Base-by-base conservation (phyloP, 108 stramenopile genomes). In the Stephanodiscus minutulus region DNA sequence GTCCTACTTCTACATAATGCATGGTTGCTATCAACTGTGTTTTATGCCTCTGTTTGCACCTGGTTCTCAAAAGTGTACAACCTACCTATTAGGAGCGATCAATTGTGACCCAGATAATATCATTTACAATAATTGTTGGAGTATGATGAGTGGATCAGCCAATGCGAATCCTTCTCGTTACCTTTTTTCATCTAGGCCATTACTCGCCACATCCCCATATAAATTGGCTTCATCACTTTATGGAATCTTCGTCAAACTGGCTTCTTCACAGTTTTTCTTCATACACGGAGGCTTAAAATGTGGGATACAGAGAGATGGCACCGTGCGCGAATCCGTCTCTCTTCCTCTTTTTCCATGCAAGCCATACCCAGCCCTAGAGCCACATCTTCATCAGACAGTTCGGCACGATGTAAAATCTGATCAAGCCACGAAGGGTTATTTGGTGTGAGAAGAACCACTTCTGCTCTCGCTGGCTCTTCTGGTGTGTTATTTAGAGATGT, bases 321-420 rank as follows among this genome's bases (percentile, higher is more conserved):
- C 68, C 74, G 28, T 37, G 21, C 22, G 13, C 74, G 74, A 24
- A 81, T 37, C 57, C 74, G 52, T 41, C 64, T 66, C 25, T 76
- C 59, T 65, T 74, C 80, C 48, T 81, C 75, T 31, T 54, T 69
- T 59, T 76, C 80, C 62, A 68, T 61, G 39, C 47, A 64, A 25
- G 80, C 80, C 64, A 72, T 65, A 1, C 64, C 74, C 0, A 76
- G 36, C 13, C 47, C 74, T 29, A 76, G 9, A n/a, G 61, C 80
- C 3, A 76, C 21, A 52, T 71, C 64, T 44, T 81, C 70, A 68
- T 81, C 80, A 50, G 48, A 44, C 13, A 72, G 58, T 47, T 64
- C 17, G 13, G 61, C 74, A 21, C 37, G 59, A 58, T 61, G 62
- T 37, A 76, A 59, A 24, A 81, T 76, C 56, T 66, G 20, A 70